Evolutionary conservation across 148 eudicot genomes (phyloP).

Genomic region (Suaeda aralocaspica): DNA sequence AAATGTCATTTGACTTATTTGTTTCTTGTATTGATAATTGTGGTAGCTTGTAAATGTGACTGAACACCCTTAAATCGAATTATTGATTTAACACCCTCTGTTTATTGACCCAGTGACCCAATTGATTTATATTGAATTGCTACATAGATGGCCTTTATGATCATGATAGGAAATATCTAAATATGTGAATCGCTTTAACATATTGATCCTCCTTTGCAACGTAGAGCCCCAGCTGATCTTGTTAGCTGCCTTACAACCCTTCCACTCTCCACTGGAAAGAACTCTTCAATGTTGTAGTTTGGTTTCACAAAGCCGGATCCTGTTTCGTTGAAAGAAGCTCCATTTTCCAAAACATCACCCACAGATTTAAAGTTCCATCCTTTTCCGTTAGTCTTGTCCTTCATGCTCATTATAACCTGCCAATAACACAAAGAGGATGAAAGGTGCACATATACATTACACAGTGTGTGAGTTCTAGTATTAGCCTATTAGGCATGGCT

Average conservation of each 20-base stretch:
- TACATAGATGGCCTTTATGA: neutral
- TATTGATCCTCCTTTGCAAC: slow-evolving; percentile 38
- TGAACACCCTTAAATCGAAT: neutral
- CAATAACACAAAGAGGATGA: neutral
- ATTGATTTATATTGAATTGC: neutral
- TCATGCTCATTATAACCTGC: slow-evolving; percentile 54
- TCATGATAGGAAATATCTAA: neutral
- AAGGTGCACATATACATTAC: neutral
- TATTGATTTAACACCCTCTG: slow-evolving; percentile 1
- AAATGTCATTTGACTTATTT: neutral
- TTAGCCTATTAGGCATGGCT: neutral
- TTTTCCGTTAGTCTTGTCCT: slow-evolving; percentile 15
- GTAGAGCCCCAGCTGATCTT: slow-evolving; percentile 58
- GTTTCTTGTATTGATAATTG: neutral
- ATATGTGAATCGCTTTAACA: slow-evolving; percentile 33
- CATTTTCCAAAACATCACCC: slow-evolving; percentile 66
- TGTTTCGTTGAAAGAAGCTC: slow-evolving; percentile 53
- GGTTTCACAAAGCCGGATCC: slow-evolving; percentile 43
- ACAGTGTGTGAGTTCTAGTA: neutral
- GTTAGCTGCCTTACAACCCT: slow-evolving; percentile 50
- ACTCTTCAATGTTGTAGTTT: slow-evolving; percentile 44
- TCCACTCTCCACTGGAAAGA: slow-evolving; percentile 52
- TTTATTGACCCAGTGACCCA: neutral
- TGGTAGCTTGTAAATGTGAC: neutral
- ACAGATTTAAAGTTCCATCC: slow-evolving; percentile 47